Evolutionary conservation across 2,329 filamentous ascomycete species (phyloP).

Genomic region (Alternaria ethzedia): DNA sequence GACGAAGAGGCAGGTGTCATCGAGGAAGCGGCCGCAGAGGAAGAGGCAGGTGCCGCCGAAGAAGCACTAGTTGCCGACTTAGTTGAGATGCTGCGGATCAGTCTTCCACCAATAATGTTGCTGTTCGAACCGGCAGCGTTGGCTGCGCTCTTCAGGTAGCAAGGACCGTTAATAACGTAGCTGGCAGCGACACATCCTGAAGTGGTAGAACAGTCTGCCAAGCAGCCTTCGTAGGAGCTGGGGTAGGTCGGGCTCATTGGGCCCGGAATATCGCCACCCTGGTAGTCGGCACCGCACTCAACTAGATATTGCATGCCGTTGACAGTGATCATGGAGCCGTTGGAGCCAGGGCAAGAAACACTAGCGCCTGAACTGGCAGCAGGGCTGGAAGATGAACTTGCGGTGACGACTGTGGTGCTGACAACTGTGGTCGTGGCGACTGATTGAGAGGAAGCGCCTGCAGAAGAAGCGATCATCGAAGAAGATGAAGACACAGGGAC

Average conservation of each 20-base stretch:
- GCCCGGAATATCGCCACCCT: slow-evolving; percentile 2
- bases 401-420: not conserved
- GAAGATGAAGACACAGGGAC: not conserved
- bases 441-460: not conserved
- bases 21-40: not conserved
- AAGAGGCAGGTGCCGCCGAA: not conserved
- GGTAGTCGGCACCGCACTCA: slow-evolving; percentile 16
- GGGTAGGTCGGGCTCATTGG: slow-evolving; percentile 12
- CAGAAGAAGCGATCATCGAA: not conserved
- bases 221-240: slow-evolving; percentile 21
- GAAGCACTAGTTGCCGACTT: not conserved
- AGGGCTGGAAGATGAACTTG: not conserved
- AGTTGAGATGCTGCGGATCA: slow-evolving; percentile 3
- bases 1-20: not conserved
- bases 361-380: not conserved
- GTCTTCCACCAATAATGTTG: slow-evolving; percentile 23
- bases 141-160: slow-evolving; percentile 24
- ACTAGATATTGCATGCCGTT: slow-evolving; percentile 7
- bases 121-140: slow-evolving; percentile 1
- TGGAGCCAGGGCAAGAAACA: slow-evolving; percentile 14
- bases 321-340: slow-evolving; percentile 1
- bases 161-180: slow-evolving; percentile 20
- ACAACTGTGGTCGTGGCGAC: not conserved
- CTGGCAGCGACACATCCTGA: slow-evolving; percentile 27
- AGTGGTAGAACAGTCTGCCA: slow-evolving; percentile 22